These are phyloP conservation scores for Psilocybe subaeruginosa DNA, from an alignment of 768 basidiomycete genomes.

Conservation along the genomic window DNA sequence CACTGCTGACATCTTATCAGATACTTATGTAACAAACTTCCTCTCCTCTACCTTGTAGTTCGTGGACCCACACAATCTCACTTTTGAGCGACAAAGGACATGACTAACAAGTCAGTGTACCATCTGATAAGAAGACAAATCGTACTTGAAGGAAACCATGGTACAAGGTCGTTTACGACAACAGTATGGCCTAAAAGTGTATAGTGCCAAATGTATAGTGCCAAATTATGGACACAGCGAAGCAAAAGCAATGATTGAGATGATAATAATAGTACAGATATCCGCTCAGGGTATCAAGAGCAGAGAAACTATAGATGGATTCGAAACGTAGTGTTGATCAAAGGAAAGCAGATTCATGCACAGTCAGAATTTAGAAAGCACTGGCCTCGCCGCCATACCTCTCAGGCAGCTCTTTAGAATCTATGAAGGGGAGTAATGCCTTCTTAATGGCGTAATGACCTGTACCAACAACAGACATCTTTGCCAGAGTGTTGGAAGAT, in stretches of 20 bases:
- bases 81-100: no score
- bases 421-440: conserved; percentile 61
- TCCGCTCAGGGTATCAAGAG: neutral
- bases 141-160: neutral
- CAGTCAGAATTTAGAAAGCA: conserved; percentile 41
- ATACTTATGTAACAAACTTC: conserved; percentile 3
- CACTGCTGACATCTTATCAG: conserved; percentile 18
- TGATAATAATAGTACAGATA: neutral
- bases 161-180: neutral
- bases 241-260: neutral
- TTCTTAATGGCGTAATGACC: conserved; percentile 61
- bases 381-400: conserved; percentile 72
- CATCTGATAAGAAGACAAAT: neutral
- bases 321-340: neutral
- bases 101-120: no score
- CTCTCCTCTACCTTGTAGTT: neutral
- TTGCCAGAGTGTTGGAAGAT: conserved; percentile 72
- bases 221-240: no score
- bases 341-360: neutral
- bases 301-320: neutral
- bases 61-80: neutral
- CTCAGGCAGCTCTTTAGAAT: conserved; percentile 60
- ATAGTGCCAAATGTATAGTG: no score
- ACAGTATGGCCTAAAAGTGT: neutral
- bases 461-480: conserved; percentile 78